Evolutionary conservation across 1,139 yeast genomes (phyloP).

Genomic region (Candida gigantensis): DNA sequence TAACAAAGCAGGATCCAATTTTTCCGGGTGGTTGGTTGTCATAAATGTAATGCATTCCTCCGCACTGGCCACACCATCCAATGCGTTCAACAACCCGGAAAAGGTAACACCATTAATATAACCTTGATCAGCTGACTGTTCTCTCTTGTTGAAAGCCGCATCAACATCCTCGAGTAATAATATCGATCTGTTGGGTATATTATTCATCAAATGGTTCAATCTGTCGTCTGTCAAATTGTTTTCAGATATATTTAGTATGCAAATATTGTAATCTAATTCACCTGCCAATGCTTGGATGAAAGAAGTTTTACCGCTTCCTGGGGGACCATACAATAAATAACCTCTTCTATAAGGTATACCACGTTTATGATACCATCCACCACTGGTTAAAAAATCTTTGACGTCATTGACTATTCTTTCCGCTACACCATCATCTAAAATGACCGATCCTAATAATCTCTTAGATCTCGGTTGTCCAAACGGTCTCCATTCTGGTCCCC

Average conservation of each 20-base stretch:
- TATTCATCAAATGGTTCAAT: conserved; percentile 92
- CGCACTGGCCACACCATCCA: conserved; percentile 98
- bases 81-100: conserved; percentile 87
- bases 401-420: conserved; percentile 71
- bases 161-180: conserved; percentile 89
- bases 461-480: conserved; percentile 95
- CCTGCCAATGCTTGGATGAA: conserved; percentile 97
- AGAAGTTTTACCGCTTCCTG: conserved; percentile 96
- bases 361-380: conserved; percentile 90
- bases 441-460: conserved; percentile 81
- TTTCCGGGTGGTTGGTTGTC: conserved; percentile 98
- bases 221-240: conserved; percentile 92
- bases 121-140: conserved; percentile 75
- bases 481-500: conserved; percentile 99
- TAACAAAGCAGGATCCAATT: conserved; percentile 77
- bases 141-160: conserved; percentile 88
- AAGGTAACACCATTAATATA: conserved; percentile 86
- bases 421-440: conserved; percentile 74
- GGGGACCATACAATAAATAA: conserved; percentile 92
- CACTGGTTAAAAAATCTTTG: conserved; percentile 72
- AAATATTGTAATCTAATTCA: conserved; percentile 90
- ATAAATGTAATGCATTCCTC: conserved; percentile 95
- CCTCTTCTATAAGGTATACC: conserved; percentile 98
- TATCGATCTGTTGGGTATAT: conserved; percentile 87
- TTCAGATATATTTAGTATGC: conserved; percentile 87